Base-by-base conservation (phyloP, 805 yeast species). In the Starmera dryadoides region DNA sequence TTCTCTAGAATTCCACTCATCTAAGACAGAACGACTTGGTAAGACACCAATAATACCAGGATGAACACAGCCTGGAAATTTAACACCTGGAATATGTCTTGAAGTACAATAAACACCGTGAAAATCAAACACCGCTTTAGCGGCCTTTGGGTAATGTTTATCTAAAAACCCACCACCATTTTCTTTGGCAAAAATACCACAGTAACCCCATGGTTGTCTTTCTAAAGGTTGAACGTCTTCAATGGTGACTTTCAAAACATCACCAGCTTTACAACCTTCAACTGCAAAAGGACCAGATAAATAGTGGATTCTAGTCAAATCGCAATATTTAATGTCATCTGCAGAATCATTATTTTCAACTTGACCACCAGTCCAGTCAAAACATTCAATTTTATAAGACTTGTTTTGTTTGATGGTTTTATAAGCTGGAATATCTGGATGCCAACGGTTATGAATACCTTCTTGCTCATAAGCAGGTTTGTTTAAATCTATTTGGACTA, bases 331-430 rank as follows among this genome's bases (percentile, higher is more conserved):
- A 44, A 72, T 58, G 47, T 72, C 77, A 49, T 71, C 75, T 20
- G 77, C 76, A 29, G 55, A 48, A 43, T 71, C 76, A 46, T 61
- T 61, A 52, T 71, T 71, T 11, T 58, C 58, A 37, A 71, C 60
- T 51, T 71, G 77, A 39, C 71, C 71, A 11, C 77, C 77, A 7
- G 77, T 72, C 77, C 77, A 72, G 44, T 72, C 77, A 35, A 71
- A 59, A 44, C 77, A 72, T 45, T 72, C 77, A 30, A 71, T 56
- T 41, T 69, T 69, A 46, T 67, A 68, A 5, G 69, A 56, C 43
- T 66, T 69, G n/a, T 67, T 66, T 18, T 59, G 74, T 37, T 58
- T 48, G 33, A 71, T 63, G 10, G 60, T 58, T 30, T 52, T 64
- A 26, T 64, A 52, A 39, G 56, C 52, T 33, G 77, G 77, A 26